A percentile compares a stretch with the other conserved stretches of the same genome.
These are phyloP conservation scores for Spathaspora sp. DNA, from an alignment of 1,139 yeast species.

Conservation along the genomic window DNA sequence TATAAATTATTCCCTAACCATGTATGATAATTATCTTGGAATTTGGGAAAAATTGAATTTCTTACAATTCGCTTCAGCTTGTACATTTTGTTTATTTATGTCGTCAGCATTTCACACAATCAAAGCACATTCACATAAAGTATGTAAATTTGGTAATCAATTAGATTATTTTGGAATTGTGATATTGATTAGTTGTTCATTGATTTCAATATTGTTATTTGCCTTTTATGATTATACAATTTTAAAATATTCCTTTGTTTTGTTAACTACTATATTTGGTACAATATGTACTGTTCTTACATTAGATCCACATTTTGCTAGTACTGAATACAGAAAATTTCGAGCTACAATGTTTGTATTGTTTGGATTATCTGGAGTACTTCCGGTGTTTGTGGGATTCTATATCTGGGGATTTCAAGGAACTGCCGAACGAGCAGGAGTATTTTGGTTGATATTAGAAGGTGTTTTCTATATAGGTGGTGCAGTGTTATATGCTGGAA, in stretches of 20 bases:
- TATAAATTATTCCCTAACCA: constrained; percentile 29
- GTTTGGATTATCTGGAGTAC: constrained; percentile 76
- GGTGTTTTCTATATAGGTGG: constrained; percentile 76
- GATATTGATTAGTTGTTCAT: constrained; percentile 69
- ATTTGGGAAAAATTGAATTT: constrained; percentile 41
- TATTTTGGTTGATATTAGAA: constrained; percentile 64
- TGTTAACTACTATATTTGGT: constrained; percentile 57
- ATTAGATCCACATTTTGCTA: constrained; percentile 61
- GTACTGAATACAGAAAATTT: constrained; percentile 70
- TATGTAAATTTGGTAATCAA: constrained; percentile 70
- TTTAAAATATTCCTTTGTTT: constrained; percentile 44
- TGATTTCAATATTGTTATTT: constrained; percentile 68
- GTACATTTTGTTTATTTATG: constrained; percentile 60
- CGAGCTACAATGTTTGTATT: constrained; percentile 77
- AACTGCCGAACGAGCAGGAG: constrained; percentile 52
- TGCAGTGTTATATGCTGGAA: constrained; percentile 72
- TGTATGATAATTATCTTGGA: constrained; percentile 43
- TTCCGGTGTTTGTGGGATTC: constrained; percentile 64
- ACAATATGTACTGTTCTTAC: constrained; percentile 63
- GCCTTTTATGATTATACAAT: constrained; percentile 55
- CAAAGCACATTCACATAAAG: constrained; percentile 67
- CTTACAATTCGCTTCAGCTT: constrained; percentile 40
- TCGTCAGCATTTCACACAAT: constrained; percentile 78
- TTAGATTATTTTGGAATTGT: constrained; percentile 88
- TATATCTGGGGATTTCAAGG: constrained; percentile 32